Percentiles rank a stretch among this genome's conserved stretches.
phyloP scores from a whole-genome alignment of 305 asterid genomes.

The Nicotiana rustica region DNA sequence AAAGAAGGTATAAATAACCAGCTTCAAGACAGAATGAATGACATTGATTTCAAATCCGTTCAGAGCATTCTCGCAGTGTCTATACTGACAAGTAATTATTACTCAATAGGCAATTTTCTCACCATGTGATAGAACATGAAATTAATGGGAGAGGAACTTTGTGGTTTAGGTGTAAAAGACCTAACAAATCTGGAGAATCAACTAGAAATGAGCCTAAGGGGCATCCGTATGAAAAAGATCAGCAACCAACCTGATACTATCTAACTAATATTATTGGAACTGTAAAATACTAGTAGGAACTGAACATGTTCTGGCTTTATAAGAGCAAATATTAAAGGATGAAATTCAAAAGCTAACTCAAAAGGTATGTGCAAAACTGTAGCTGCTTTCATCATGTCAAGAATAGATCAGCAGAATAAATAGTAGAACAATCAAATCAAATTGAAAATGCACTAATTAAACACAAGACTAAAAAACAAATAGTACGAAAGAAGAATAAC shows the following conservation, averaged over 20 bases:
- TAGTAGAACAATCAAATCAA: neutral
- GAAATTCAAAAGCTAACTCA: constrained; percentile 66
- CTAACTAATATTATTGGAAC: no score
- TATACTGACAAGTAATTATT: no score
- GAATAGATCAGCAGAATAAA: neutral
- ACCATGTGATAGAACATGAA: no score
- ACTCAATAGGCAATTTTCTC: no score
- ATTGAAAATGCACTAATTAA: neutral
- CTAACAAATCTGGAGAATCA: no score
- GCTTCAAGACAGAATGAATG: neutral
- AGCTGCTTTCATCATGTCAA: neutral
- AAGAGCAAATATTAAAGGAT: constrained; percentile 67
- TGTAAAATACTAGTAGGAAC: neutral
- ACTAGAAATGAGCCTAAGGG: no score
- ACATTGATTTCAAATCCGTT: no score
- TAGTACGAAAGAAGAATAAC: neutral
- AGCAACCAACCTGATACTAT: no score
- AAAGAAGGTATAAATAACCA: constrained; percentile 6
- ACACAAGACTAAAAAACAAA: neutral
- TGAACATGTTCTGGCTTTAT: constrained; percentile 30
- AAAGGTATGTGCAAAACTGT: constrained; percentile 51
- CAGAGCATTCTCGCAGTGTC: no score
- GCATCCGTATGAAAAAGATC: no score
- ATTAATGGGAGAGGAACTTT: no score
- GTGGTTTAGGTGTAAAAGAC: no score